Evolutionary conservation across 1,139 yeast species (phyloP).

Genomic region (Torulaspora pretoriensis): DNA sequence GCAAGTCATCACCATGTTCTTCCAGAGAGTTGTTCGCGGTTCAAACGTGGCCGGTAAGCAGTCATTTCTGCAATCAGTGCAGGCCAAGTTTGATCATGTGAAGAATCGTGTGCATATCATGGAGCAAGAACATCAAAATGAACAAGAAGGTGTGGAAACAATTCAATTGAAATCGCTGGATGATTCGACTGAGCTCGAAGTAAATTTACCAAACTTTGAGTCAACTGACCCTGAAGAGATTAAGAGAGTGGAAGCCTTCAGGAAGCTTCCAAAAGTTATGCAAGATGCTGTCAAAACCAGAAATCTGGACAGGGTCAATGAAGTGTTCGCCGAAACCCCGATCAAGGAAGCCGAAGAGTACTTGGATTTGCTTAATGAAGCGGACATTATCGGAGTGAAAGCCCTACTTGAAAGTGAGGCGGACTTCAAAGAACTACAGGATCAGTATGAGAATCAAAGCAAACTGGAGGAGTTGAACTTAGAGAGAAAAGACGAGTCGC

Average conservation of each 20-base stretch:
- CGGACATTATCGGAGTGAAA: slow-evolving; percentile 79
- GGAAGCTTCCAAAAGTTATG: slow-evolving; percentile 57
- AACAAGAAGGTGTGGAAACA: slow-evolving; percentile 56
- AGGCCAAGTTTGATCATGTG: slow-evolving; percentile 78
- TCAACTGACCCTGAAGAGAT: slow-evolving; percentile 47
- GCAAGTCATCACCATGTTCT: slow-evolving; percentile 65
- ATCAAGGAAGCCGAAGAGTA: slow-evolving; percentile 77
- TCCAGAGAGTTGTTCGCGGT: slow-evolving; percentile 54
- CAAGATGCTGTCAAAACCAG: slow-evolving; percentile 71
- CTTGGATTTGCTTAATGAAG: slow-evolving; percentile 69
- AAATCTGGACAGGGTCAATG: slow-evolving; percentile 73
- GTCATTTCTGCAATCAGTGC: slow-evolving; percentile 51
- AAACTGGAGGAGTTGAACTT: slow-evolving; percentile 17
- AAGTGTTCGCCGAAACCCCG: slow-evolving; percentile 71
- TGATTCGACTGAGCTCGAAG: slow-evolving; percentile 71
- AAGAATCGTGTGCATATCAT: slow-evolving; percentile 68
- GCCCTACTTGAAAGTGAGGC: slow-evolving; percentile 71
- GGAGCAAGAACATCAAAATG: slow-evolving; percentile 39
- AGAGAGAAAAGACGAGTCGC: slow-evolving; percentile 10
- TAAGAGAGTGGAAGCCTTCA: slow-evolving; percentile 51
- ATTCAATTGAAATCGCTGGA: slow-evolving; percentile 88
- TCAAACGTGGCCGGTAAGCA: slow-evolving; percentile 51
- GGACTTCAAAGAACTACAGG: slow-evolving; percentile 55
- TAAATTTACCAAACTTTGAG: slow-evolving; percentile 59
- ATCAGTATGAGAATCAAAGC: slow-evolving; percentile 38